These are phyloP conservation scores for Gracilariopsis chorda DNA, from an alignment of 23 red algal genomes.

Conservation along the genomic window DNA sequence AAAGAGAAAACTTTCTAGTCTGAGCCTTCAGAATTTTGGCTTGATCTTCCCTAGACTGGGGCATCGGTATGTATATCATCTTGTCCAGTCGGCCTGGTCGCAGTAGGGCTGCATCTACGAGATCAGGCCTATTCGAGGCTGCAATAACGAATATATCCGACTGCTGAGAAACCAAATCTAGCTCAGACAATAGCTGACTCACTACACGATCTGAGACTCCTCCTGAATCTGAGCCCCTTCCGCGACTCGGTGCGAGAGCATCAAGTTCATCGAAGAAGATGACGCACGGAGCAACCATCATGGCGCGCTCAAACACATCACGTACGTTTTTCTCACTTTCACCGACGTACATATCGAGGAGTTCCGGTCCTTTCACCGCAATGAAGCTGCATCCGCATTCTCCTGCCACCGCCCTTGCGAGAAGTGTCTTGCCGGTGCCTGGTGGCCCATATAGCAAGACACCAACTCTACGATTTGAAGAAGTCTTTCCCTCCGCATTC, in stretches of 20 bases:
- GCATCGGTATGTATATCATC: conserved; percentile 77
- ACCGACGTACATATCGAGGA: conserved; percentile 88
- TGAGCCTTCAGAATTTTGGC: conserved; percentile 50
- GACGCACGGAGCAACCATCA: conserved; percentile 70
- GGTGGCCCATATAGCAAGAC: conserved; percentile 94
- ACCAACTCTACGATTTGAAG: conserved; percentile 54
- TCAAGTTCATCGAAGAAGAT: conserved; percentile 98
- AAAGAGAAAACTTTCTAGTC: conserved; percentile 21
- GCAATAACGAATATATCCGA: conserved; percentile 86
- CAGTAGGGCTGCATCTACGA: conserved; percentile 89
- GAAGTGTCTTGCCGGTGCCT: conserved; percentile 85
- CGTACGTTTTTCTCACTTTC: conserved; percentile 86
- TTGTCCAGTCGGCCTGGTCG: conserved; percentile 86
- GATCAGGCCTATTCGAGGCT: conserved; percentile 88
- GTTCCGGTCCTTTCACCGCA: conserved; percentile 68
- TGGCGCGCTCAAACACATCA: conserved; percentile 73
- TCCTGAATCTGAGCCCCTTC: conserved; percentile 46
- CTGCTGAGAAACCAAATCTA: conserved; percentile 46
- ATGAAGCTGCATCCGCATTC: conserved; percentile 80
- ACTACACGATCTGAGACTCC: conserved; percentile 80
- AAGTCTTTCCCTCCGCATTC: not conserved
- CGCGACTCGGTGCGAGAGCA: conserved; percentile 80
- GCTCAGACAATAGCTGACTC: conserved; percentile 63
- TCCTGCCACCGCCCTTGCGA: conserved; percentile 73
- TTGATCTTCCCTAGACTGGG: conserved; percentile 34